These are phyloP conservation scores for Colletotrichum horii DNA, from an alignment of 2,329 filamentous ascomycete species.

Conservation along the genomic window DNA sequence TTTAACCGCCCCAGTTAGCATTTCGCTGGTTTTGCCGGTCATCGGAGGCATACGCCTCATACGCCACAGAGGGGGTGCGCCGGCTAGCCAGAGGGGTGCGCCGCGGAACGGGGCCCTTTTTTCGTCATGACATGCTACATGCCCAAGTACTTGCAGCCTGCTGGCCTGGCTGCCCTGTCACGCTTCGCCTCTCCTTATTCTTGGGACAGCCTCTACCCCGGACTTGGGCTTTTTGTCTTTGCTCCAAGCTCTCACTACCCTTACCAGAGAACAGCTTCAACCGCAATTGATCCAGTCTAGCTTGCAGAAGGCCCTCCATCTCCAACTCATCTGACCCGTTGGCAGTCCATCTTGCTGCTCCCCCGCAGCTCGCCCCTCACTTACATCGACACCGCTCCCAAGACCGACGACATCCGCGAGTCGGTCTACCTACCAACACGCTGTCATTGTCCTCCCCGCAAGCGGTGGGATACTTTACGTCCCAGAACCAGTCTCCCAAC, in stretches of 20 bases:
- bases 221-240: background rate
- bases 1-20: no score
- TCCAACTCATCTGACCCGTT: background rate
- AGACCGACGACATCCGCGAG: background rate
- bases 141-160: background rate
- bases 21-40: no score
- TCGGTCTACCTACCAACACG: background rate
- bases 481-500: background rate
- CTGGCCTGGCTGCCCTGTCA: background rate
- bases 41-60: no score
- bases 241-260: background rate
- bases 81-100: no score
- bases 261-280: background rate
- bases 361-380: background rate
- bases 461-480: background rate
- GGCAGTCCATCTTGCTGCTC: background rate
- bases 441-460: background rate
- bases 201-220: background rate
- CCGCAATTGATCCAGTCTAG: background rate
- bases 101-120: background rate
- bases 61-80: no score
- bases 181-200: background rate
- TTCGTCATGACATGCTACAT: slow-evolving; percentile 8
- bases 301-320: background rate
- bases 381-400: background rate